Conservation (phyloP, 2,329 filamentous ascomycete species). For the Fusarium mangiferae region DNA sequence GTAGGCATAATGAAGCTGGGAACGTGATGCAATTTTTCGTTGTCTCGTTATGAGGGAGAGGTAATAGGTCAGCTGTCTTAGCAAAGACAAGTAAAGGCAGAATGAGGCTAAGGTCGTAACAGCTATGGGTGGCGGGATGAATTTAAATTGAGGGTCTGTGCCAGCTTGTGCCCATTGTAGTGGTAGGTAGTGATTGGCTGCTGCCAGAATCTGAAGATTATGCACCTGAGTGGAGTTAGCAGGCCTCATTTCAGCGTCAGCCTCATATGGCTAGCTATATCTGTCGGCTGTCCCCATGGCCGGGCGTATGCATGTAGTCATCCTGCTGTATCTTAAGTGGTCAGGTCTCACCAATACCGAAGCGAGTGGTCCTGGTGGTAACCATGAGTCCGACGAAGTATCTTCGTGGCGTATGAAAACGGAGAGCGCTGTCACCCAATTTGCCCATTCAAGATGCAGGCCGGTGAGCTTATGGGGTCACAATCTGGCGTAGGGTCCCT, state of each 20-base stretch:
- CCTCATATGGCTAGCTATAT: not conserved
- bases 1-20: not conserved
- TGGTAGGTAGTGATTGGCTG: not conserved
- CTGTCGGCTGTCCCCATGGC: too few species aligned
- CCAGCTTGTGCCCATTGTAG: too few species aligned
- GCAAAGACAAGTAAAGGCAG: not conserved
- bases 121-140: not conserved
- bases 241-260: not conserved
- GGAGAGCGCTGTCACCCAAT: too few species aligned
- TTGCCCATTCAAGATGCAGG: too few species aligned
- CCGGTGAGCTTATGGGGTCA: too few species aligned
- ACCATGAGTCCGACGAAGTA: too few species aligned
- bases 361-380: too few species aligned
- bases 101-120: accelerated
- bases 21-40: not conserved
- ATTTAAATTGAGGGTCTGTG: not conserved
- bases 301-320: not conserved
- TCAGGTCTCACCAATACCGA: too few species aligned
- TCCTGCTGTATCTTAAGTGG: too few species aligned
- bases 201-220: not conserved
- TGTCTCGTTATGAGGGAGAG: not conserved
- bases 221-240: not conserved
- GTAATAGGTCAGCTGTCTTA: not conserved
- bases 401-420: too few species aligned
- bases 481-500: too few species aligned